phyloP scores from a whole-genome alignment of 345 rosid genomes.

The Anacardium occidentale region DNA sequence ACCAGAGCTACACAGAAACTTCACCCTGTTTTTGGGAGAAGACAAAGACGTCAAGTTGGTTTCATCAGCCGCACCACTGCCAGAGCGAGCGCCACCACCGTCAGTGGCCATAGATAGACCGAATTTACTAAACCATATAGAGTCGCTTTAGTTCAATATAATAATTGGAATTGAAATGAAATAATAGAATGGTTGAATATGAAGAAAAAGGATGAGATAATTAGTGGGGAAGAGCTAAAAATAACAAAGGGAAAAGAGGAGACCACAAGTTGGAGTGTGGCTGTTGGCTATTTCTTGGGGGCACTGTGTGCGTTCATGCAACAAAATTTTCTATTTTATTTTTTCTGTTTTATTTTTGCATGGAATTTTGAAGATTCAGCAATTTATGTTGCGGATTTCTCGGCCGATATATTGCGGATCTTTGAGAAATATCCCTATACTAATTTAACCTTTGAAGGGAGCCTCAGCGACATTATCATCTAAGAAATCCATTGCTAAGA shows the following conservation, averaged over 20 bases:
- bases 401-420: neutral
- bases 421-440: neutral
- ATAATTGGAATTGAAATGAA: no score
- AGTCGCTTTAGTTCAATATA: no score
- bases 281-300: neutral
- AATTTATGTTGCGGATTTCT: neutral
- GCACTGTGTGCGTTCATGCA: neutral
- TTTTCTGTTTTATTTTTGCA: neutral
- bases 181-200: neutral
- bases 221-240: neutral
- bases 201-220: neutral
- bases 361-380: neutral
- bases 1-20: slow-evolving; percentile 84
- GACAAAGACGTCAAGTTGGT: neutral
- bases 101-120: slow-evolving; percentile 6
- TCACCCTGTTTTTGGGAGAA: slow-evolving; percentile 49
- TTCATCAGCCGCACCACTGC: slow-evolving; percentile 9
- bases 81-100: neutral
- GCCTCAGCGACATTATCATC: no score
- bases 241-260: neutral
- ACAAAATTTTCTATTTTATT: no score
- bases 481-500: no score
- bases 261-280: neutral
- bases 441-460: no score
- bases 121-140: neutral